Conservation (phyloP, 495 filamentous ascomycete species). For the Rhypophila decipiens region DNA sequence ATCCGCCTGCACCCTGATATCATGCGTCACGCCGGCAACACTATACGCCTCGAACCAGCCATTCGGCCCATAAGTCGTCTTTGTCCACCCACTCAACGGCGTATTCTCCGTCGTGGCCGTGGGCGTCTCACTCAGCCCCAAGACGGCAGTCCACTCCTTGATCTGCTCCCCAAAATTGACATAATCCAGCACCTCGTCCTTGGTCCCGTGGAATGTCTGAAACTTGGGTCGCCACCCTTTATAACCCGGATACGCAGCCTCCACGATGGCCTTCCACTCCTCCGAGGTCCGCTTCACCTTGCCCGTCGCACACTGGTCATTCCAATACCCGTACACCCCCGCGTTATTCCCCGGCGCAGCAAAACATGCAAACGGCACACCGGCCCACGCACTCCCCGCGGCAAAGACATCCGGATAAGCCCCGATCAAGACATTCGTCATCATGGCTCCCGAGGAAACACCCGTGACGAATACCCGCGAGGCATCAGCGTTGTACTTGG, state of each 20-base stretch:
- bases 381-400: slow-evolving; percentile 48
- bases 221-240: slow-evolving; percentile 43
- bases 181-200: slow-evolving; percentile 42
- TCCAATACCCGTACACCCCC: slow-evolving; percentile 34
- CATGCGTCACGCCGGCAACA: slow-evolving; percentile 44
- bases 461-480: slow-evolving; percentile 46
- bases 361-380: slow-evolving; percentile 50
- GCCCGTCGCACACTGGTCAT: slow-evolving; percentile 45
- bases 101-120: slow-evolving; percentile 25
- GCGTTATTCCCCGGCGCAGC: slow-evolving; percentile 27
- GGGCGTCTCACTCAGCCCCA: slow-evolving; percentile 31
- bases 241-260: slow-evolving; percentile 48
- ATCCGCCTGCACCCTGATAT: slow-evolving; percentile 42
- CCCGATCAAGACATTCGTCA: slow-evolving; percentile 53
- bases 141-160: slow-evolving; percentile 52
- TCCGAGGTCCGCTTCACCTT: slow-evolving; percentile 31
- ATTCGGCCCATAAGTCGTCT: slow-evolving; percentile 36
- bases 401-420: slow-evolving; percentile 54
- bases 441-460: slow-evolving; percentile 52
- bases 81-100: slow-evolving; percentile 38
- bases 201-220: slow-evolving; percentile 50
- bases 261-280: slow-evolving; percentile 44
- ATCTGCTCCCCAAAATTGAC: slow-evolving; percentile 45
- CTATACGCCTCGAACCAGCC: slow-evolving; percentile 43
- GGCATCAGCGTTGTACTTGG: slow-evolving; percentile 42